Percentiles rank a stretch among this genome's conserved stretches.
Conservation (phyloP, 225 moss, liverwort and hornwort species). For the Marchantia polymorpha region DNA sequence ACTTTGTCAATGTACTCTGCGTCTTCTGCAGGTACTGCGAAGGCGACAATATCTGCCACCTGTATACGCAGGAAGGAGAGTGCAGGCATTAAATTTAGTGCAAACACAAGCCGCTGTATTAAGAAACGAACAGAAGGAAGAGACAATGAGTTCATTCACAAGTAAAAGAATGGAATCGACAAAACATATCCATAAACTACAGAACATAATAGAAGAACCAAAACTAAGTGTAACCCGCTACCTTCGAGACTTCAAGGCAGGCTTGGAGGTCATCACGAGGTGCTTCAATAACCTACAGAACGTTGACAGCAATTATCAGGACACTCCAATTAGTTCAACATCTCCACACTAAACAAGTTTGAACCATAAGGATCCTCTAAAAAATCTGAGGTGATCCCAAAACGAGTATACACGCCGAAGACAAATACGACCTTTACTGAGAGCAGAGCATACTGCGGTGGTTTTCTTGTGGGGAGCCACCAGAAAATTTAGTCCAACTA, state of each 20-base stretch:
- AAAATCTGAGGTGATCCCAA: neutral
- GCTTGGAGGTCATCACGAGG: conserved; percentile 77
- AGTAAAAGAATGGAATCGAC: too few species aligned
- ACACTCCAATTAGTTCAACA: too few species aligned
- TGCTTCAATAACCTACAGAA: conserved; percentile 66
- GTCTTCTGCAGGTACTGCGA: conserved; percentile 65
- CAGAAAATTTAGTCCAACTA: neutral
- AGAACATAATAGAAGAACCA: neutral
- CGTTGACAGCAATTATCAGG: neutral
- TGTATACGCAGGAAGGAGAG: conserved; percentile 25
- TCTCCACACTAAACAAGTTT: neutral
- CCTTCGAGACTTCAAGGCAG: conserved; percentile 94
- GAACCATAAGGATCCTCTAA: neutral
- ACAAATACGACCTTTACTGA: neutral
- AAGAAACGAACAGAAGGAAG: neutral
- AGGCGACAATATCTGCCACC: conserved; percentile 96
- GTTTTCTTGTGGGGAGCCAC: neutral
- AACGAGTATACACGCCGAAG: neutral
- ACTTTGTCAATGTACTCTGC: conserved; percentile 60
- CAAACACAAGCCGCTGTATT: neutral
- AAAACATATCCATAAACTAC: too few species aligned
- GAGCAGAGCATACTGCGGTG: neutral
- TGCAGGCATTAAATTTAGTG: neutral
- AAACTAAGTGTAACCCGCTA: conserved; percentile 13
- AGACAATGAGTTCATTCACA: too few species aligned